Percentiles rank a stretch among this genome's conserved stretches.
Evolutionary conservation across 768 basidiomycete genomes (phyloP).

Genomic region (Auriscalpium orientale): DNA sequence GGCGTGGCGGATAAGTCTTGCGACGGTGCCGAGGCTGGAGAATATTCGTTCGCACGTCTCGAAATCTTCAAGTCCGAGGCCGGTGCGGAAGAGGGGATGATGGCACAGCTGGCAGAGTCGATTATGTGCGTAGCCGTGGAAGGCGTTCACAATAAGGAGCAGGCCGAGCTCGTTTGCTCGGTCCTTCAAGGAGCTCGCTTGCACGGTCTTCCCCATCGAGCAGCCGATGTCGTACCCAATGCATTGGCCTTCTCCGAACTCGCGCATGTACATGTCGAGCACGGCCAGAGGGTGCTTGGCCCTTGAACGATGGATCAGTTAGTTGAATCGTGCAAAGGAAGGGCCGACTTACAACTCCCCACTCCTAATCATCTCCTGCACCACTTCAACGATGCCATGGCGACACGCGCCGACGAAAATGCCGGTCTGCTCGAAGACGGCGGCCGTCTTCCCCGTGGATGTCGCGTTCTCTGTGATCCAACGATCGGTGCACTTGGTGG

Average conservation of each 20-base stretch:
- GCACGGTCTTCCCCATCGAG: background rate
- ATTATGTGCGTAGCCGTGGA: background rate
- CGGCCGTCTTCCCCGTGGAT: background rate
- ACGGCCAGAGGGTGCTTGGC: background rate
- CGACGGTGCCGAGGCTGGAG: background rate
- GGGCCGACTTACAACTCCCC: background rate
- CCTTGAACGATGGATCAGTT: background rate
- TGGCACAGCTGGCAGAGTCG: background rate
- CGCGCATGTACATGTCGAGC: background rate
- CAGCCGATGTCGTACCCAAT: slow-evolving; percentile 1
- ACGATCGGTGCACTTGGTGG: background rate
- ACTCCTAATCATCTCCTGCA: background rate
- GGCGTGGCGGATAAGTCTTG: background rate
- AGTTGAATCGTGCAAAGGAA: background rate
- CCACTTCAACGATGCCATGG: background rate
- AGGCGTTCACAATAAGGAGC: background rate
- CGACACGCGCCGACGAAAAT: background rate
- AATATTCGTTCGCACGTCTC: background rate
- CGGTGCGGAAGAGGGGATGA: background rate
- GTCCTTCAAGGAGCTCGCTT: background rate
- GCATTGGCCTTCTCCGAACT: background rate
- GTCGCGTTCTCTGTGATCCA: background rate
- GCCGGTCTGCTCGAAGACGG: background rate
- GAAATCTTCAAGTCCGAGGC: background rate
- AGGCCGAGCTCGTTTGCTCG: background rate